phyloP scores from a whole-genome alignment of 257 asterid species.

The Knoxia roxburghii region DNA sequence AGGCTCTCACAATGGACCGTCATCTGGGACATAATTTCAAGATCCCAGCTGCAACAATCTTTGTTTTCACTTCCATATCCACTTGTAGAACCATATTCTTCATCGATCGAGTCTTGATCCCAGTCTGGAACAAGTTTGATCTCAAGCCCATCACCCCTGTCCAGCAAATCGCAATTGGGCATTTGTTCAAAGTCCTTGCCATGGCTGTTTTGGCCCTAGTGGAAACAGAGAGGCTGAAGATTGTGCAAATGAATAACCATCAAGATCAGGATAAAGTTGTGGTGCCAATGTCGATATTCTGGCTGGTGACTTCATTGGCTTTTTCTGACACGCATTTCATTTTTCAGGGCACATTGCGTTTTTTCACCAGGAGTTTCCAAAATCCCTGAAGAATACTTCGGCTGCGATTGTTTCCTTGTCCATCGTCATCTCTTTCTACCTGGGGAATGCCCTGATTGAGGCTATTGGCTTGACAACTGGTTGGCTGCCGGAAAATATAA shows the following conservation, averaged over 20 bases:
- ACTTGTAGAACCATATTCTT: constrained; percentile 10
- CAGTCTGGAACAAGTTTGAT: constrained; percentile 11
- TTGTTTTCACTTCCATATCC: constrained; percentile 1
- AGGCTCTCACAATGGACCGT: constrained; percentile 27
- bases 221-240: constrained; percentile 42
- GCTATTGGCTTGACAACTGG: constrained; percentile 2
- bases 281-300: constrained; percentile 39
- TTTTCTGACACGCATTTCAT: constrained; percentile 27
- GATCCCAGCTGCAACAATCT: constrained; percentile 20
- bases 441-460: not conserved
- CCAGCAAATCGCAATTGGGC: constrained; percentile 21
- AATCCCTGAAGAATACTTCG: constrained; percentile 23
- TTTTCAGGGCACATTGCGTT: constrained; percentile 24
- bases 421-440: not conserved
- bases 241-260: constrained; percentile 16
- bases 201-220: constrained; percentile 52
- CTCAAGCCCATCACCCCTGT: constrained; percentile 12
- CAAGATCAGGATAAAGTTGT: not conserved
- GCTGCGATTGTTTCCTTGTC: constrained; percentile 5
- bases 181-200: constrained; percentile 18
- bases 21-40: constrained; percentile 20
- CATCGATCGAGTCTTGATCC: constrained; percentile 11
- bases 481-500: constrained; percentile 30
- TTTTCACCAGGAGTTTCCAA: constrained; percentile 28
- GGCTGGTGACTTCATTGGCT: constrained; percentile 44